A percentile compares a stretch with the other conserved stretches of the same genome.
Evolutionary conservation across 805 yeast species (phyloP).

Genomic region (Pichia ethanolica): DNA sequence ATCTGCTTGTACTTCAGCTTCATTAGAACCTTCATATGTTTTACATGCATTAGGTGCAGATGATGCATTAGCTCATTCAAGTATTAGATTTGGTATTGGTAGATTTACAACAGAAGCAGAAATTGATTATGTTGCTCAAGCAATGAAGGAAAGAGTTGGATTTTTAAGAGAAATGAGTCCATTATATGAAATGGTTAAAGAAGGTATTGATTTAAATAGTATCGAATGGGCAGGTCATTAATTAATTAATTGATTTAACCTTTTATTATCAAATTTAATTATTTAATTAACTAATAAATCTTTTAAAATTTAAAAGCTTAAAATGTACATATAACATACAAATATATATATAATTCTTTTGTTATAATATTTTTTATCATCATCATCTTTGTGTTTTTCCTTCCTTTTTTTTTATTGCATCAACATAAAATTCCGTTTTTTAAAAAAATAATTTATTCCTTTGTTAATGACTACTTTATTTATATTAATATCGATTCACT

Average conservation of each 20-base stretch:
- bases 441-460: no score
- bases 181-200: constrained; percentile 98
- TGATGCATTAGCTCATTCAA: constrained; percentile 97
- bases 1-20: constrained; percentile 97
- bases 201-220: constrained; percentile 87
- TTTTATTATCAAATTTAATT: no score
- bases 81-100: constrained; percentile 95
- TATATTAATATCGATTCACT: no score
- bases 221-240: constrained; percentile 98
- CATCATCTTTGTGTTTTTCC: no score
- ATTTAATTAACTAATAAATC: no score
- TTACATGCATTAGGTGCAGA: constrained; percentile 96
- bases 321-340: no score
- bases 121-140: constrained; percentile 85
- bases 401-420: no score
- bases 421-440: no score
- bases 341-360: no score
- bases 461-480: no score
- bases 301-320: no score
- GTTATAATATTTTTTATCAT: no score
- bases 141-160: constrained; percentile 82
- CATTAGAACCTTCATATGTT: constrained; percentile 95
- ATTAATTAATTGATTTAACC: neutral
- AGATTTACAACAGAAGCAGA: constrained; percentile 96
- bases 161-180: constrained; percentile 91